Base-by-base conservation (phyloP, 495 filamentous ascomycete genomes). In the Pyronema domesticum region DNA sequence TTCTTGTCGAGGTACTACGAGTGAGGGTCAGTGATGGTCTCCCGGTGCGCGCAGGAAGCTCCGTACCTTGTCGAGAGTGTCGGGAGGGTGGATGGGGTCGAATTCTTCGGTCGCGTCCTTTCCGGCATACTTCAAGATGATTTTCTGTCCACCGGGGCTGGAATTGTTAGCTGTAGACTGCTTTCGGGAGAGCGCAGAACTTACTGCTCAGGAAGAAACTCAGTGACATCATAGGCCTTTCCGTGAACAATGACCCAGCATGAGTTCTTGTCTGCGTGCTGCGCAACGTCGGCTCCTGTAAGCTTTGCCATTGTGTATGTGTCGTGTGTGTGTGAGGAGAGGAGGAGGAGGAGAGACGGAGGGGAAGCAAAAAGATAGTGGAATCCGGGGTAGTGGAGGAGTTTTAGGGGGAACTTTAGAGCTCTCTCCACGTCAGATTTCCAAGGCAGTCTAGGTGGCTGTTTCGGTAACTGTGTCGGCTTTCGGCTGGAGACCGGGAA, bases 21-120 rank as follows among this genome's bases (percentile, higher is more conserved):
- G 43, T 6, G 51, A 15, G 23, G 3, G 7, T 13, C 0, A 40
- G 46, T 53, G 49, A 51, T 17, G 14, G 45, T 47, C 14, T n/a
- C 37, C 14, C 17, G 15, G 33, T 14, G 13, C 1, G 19, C 37
- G 6, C 3, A 47, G 13, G 45, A 3, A 53, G 13, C 13, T 30
- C 8, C 19, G 13, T 15, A 63, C 61, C 64, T 80, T 85, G 61
- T 86, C 80, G 30, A 86, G 72, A 4, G 81, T 85, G 58, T 89
- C 83, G 8, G 79, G 76, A 15, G 85, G 78, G 63, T 94, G 86
- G 56, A 89, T 83, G 1, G 84, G 82, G 37, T 86, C 83, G 67
- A 83, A 93, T 64, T 80, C 85, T 53, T 80, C 80, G 3, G 86
- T 89, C 6, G 85, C 86, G 71, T 94, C 86, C 17, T 81, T 86